Percentiles rank a stretch among this genome's conserved stretches.
Evolutionary conservation across 176 grass and related monocot genomes (phyloP).

Genomic region (Cenchrus purpureus): DNA sequence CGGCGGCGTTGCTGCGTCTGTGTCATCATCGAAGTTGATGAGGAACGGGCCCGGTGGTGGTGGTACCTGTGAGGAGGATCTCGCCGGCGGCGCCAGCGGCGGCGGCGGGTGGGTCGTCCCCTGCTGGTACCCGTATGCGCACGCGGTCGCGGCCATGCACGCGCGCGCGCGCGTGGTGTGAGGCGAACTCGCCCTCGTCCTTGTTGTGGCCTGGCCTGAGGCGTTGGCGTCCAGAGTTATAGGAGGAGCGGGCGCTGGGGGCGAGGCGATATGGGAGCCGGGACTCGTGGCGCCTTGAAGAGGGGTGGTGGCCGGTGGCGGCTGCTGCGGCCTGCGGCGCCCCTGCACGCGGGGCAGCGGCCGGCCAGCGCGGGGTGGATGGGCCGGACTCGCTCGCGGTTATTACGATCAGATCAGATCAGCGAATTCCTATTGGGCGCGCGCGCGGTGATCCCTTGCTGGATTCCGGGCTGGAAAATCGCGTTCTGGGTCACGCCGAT

Average conservation of each 20-base stretch:
- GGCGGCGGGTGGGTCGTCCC: background rate
- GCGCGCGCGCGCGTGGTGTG: background rate
- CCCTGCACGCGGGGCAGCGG: constrained; percentile 20
- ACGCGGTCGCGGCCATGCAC: constrained; percentile 48
- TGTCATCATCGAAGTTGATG: background rate
- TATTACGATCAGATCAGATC: background rate
- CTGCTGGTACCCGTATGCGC: constrained; percentile 23
- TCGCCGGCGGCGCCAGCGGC: background rate
- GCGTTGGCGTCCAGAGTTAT: constrained; percentile 14
- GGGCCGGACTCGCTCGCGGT: background rate
- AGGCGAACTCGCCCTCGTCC: constrained; percentile 32
- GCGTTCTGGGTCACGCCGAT: background rate
- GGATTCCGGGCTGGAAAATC: constrained; percentile 1
- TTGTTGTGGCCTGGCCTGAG: background rate
- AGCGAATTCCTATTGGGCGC: background rate
- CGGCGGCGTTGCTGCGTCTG: background rate
- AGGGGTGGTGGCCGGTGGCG: constrained; percentile 19
- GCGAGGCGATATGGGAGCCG: background rate
- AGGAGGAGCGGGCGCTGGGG: background rate
- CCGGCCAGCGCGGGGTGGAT: background rate
- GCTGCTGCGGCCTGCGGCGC: background rate
- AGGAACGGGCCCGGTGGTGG: background rate
- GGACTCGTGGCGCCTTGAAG: constrained; percentile 31
- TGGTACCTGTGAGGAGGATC: background rate
- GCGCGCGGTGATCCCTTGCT: background rate